Base-by-base conservation (phyloP, 805 yeast species). In the Yarrowia alimentaria region DNA sequence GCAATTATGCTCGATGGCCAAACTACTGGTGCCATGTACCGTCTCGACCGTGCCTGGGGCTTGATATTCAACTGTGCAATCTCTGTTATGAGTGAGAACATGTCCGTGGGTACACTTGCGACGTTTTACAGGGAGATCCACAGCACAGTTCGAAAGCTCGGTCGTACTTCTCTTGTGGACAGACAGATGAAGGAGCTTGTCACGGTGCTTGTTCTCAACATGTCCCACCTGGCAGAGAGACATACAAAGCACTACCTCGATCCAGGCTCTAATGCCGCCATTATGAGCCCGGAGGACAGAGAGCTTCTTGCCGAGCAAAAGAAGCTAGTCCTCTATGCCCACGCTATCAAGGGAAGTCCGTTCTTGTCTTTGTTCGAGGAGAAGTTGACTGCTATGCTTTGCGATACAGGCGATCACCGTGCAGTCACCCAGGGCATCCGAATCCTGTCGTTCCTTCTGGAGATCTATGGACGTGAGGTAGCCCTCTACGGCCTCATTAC, bases 291-390 rank as follows among this genome's bases (percentile, higher is more conserved):
- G 59, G 94, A 89, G 48, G 96, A 89, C 56, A 93, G 96, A 91
- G 98, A 93, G 63, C 91, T 93, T 37, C 81, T 91, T 51, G 87
- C 87, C 58, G 72, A 89, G 38, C 81, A 87, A 21, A 98, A 98
- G 51, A 90, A 87, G 66, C 89, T 86, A 61, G 80, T 93, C 60
- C 98, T 37, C 8, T 37, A 37, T 7, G 43, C 43, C 12, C 22
- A 37, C n/a, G 43, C 43, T n/a, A 37, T 37, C 30, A 37, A 37
- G 43, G 43, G 43, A 19, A 37, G 97, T 14, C 87, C 93, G 45
- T 95, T 90, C 64, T 89, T 97, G 3, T 86, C 96, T 7, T 72
- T 86, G 14, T 73, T 93, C 54, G 99, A 93, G 62, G 98, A 91
- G 56, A 93, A 93, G 68, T 89, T 87, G 5, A 77, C 83, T 34